These are phyloP conservation scores for Saitozyma sp. DNA, from an alignment of 768 basidiomycete species.

Conservation along the genomic window DNA sequence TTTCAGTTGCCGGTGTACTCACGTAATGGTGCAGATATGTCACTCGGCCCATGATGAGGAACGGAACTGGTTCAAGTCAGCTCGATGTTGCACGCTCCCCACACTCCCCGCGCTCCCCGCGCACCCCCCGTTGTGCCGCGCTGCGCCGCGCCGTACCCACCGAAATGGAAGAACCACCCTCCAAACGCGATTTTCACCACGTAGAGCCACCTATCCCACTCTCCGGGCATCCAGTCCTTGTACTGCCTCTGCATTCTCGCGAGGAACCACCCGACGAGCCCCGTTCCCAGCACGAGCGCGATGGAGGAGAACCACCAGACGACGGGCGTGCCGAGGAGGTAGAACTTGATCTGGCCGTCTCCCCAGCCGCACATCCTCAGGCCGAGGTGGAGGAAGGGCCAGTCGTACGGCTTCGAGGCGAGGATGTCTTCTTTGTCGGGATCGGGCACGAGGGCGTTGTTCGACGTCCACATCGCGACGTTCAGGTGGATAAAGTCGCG, in stretches of 20 bases:
- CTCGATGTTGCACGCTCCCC: background rate
- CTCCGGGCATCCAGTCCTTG: slow-evolving; percentile 82
- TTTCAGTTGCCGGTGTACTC: slow-evolving; percentile 48
- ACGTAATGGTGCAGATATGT: slow-evolving; percentile 97
- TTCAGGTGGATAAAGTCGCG: slow-evolving; percentile 99
- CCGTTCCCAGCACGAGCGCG: slow-evolving; percentile 58
- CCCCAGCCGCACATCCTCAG: slow-evolving; percentile 98
- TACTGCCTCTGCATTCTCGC: slow-evolving; percentile 84
- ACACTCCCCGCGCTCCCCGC: background rate
- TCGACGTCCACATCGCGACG: slow-evolving; percentile 99
- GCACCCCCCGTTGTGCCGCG: no score
- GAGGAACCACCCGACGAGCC: slow-evolving; percentile 66
- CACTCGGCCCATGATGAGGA: slow-evolving; percentile 92
- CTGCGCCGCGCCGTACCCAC: slow-evolving; percentile 57
- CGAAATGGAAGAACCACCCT: slow-evolving; percentile 88
- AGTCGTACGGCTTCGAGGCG: slow-evolving; percentile 86
- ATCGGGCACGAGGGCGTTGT: slow-evolving; percentile 95
- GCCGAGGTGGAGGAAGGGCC: slow-evolving; percentile 87
- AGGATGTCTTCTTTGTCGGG: slow-evolving; percentile 98
- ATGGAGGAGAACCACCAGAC: slow-evolving; percentile 82
- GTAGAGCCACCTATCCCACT: slow-evolving; percentile 94
- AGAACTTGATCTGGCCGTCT: slow-evolving; percentile 82
- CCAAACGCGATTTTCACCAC: slow-evolving; percentile 86
- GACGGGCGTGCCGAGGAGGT: slow-evolving; percentile 86
- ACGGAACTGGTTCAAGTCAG: slow-evolving; percentile 66